phyloP scores from a whole-genome alignment of 495 filamentous ascomycete genomes.

The Neurospora sp. region DNA sequence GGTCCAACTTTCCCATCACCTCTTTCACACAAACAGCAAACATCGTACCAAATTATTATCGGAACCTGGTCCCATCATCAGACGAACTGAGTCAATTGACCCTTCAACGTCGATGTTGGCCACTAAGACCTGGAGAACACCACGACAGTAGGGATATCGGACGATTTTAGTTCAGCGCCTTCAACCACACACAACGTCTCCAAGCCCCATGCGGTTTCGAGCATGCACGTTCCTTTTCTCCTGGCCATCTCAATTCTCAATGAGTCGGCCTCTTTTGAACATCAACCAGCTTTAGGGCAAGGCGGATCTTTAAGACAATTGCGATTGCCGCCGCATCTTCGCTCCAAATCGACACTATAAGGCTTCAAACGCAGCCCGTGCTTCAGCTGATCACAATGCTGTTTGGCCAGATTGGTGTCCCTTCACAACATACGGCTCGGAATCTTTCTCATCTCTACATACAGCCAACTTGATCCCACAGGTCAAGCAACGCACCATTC shows the following conservation, averaged over 20 bases:
- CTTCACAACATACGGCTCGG: not conserved
- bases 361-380: not conserved
- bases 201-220: not conserved
- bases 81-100: not conserved
- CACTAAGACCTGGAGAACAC: not conserved
- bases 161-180: not conserved
- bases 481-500: not conserved
- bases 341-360: not conserved
- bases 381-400: not conserved
- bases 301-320: not conserved
- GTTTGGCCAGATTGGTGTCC: not conserved
- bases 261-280: not conserved
- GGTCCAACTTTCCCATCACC: too few relatives aligned
- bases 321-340: not conserved
- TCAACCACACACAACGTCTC: not conserved
- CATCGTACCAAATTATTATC: too few relatives aligned
- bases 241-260: not conserved
- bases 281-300: not conserved
- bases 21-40: too few relatives aligned
- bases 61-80: too few relatives aligned
- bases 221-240: not conserved
- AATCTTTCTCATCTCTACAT: not conserved
- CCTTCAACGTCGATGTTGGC: not conserved
- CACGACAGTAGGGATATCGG: not conserved
- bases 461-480: not conserved